Conservation (phyloP, 768 basidiomycete species). For the Hortiboletus flavorubellus region DNA sequence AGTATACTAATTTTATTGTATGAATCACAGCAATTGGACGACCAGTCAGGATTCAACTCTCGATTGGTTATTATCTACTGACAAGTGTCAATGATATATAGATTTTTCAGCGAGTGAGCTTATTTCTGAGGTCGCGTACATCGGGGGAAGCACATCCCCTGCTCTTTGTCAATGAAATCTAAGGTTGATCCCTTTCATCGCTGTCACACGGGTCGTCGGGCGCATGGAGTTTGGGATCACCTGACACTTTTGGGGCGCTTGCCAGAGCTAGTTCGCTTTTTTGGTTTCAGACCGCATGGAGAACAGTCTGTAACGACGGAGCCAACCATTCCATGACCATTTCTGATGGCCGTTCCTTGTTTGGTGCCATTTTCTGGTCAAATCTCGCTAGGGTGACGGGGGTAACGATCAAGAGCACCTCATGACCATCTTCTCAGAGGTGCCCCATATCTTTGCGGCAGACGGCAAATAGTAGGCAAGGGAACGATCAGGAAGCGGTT, state of each 20-base stretch:
- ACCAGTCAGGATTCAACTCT: conserved; percentile 2
- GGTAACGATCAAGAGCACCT: not conserved
- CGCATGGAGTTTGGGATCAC: too few species aligned
- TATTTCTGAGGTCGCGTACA: not conserved
- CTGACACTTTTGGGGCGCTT: not conserved
- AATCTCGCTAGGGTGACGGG: not conserved
- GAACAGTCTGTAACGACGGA: not conserved
- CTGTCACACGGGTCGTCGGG: too few species aligned
- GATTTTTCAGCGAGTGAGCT: not conserved
- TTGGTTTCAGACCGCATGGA: not conserved
- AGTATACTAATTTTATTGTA: not conserved
- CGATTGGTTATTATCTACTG: not conserved
- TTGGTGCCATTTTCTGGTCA: not conserved
- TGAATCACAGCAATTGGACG: not conserved
- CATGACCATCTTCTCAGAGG: not conserved
- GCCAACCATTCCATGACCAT: too few species aligned
- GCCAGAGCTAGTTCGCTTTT: not conserved
- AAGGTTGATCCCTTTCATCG: too few species aligned
- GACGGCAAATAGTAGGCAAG: not conserved
- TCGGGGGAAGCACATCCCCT: too few species aligned
- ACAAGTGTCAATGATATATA: not conserved
- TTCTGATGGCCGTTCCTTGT: too few species aligned
- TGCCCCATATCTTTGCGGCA: too few species aligned
- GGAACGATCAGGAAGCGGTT: not conserved
- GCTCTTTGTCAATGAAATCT: not conserved